These are phyloP conservation scores for Coffea humblotiana DNA, from an alignment of 305 asterid genomes.

Conservation along the genomic window DNA sequence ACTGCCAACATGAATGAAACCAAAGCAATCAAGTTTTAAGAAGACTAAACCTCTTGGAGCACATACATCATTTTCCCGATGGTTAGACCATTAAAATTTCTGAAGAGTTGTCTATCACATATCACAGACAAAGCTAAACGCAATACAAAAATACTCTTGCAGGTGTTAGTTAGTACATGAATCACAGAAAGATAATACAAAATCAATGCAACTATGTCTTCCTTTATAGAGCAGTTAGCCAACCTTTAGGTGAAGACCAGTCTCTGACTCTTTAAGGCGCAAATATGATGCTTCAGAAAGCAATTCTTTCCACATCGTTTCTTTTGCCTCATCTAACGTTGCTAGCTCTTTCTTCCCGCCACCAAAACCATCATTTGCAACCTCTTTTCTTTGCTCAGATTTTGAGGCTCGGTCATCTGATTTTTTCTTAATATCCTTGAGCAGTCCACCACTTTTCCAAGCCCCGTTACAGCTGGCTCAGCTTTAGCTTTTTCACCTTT, in stretches of 20 bases:
- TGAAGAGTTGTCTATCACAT: slow-evolving; percentile 5
- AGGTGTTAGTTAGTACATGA: slow-evolving; percentile 12
- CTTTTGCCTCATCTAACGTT: slow-evolving; percentile 56
- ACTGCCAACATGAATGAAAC: slow-evolving; percentile 48
- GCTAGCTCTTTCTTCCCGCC: slow-evolving; percentile 47
- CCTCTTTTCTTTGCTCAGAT: slow-evolving; percentile 48
- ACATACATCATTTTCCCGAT: background rate
- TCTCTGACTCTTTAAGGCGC: slow-evolving; percentile 84
- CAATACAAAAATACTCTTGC: slow-evolving; percentile 18
- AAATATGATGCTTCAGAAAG: slow-evolving; percentile 66
- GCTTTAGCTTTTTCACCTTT: slow-evolving; percentile 64
- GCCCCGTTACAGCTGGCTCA: slow-evolving; percentile 84
- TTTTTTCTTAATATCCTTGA: slow-evolving; percentile 81
- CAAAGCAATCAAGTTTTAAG: slow-evolving; percentile 33
- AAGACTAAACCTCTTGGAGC: slow-evolving; percentile 19
- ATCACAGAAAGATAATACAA: slow-evolving; percentile 19
- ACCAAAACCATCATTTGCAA: slow-evolving; percentile 36
- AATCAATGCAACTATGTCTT: slow-evolving; percentile 15
- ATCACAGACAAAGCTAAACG: slow-evolving; percentile 18
- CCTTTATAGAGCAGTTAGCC: slow-evolving; percentile 20
- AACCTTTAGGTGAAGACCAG: slow-evolving; percentile 93
- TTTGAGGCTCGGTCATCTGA: slow-evolving; percentile 47
- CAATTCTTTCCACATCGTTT: slow-evolving; percentile 56
- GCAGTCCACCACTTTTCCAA: slow-evolving; percentile 73
- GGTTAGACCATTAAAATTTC: slow-evolving; percentile 6